phyloP scores from a whole-genome alignment of 2,329 filamentous ascomycete species.

The Xylaria sp. region DNA sequence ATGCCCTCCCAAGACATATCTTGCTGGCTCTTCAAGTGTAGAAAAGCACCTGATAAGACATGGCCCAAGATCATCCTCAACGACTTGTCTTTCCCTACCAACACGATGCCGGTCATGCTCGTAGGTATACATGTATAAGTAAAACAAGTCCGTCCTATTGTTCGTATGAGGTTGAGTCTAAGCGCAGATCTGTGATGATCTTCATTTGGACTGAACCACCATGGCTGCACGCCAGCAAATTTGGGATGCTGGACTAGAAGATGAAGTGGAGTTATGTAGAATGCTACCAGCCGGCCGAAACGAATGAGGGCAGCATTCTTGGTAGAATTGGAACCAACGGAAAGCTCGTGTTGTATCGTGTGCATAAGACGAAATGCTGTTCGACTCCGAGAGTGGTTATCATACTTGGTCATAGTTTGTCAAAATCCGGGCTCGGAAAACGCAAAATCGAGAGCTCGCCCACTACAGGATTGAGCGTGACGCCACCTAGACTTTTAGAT shows the following conservation, averaged over 20 bases:
- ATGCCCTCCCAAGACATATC: neutral
- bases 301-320: neutral
- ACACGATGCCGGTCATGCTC: constrained; percentile 14
- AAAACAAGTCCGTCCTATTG: constrained; percentile 4
- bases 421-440: neutral
- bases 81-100: neutral
- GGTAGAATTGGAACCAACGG: constrained; percentile 5
- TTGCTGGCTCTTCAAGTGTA: neutral
- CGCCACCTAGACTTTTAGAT: constrained; percentile 12
- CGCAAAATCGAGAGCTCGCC: neutral
- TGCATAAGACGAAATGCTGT: constrained; percentile 13
- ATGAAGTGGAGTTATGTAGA: neutral
- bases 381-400: constrained; percentile 17
- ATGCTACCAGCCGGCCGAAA: neutral
- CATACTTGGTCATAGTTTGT: neutral
- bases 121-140: constrained; percentile 4
- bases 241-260: neutral
- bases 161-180: neutral
- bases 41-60: neutral
- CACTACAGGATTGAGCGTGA: neutral
- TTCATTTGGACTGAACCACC: neutral
- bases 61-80: neutral
- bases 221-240: neutral
- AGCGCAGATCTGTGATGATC: neutral
- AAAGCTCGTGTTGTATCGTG: constrained; percentile 19